Conservation (phyloP, 768 basidiomycete genomes). For the Calocybe gangraenosa region DNA sequence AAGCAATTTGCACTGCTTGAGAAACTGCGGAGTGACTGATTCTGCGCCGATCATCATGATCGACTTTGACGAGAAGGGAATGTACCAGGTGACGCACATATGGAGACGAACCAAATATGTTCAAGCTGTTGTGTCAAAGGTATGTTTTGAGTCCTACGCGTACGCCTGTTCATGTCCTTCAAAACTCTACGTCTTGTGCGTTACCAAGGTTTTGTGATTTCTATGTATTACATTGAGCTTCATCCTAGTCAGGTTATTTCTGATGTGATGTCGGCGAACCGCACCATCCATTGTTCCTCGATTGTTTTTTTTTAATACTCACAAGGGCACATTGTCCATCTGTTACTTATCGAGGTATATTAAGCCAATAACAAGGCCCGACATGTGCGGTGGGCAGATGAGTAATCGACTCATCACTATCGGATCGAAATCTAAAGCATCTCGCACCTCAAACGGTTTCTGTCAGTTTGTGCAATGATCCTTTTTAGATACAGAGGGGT, state of each 20-base stretch:
- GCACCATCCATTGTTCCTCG: neutral
- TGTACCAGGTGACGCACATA: neutral
- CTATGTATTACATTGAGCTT: neutral
- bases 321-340: neutral
- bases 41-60: conserved; percentile 1
- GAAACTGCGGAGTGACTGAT: too few relatives aligned
- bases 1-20: too few relatives aligned
- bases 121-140: too few relatives aligned
- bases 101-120: too few relatives aligned
- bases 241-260: neutral
- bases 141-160: too few relatives aligned
- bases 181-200: neutral
- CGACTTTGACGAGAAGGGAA: neutral
- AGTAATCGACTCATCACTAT: conserved; percentile 12
- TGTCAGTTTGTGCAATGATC: conserved; percentile 29
- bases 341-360: conserved; percentile 1
- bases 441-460: conserved; percentile 30
- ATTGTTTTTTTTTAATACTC: neutral
- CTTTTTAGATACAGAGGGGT: conserved; percentile 14
- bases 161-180: too few relatives aligned
- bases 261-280: neutral
- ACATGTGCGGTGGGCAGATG: conserved; percentile 25
- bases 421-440: conserved; percentile 15
- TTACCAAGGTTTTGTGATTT: conserved; percentile 1
- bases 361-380: conserved; percentile 17